Base-by-base conservation (phyloP, 1,139 yeast species). In the Candida sp. region DNA sequence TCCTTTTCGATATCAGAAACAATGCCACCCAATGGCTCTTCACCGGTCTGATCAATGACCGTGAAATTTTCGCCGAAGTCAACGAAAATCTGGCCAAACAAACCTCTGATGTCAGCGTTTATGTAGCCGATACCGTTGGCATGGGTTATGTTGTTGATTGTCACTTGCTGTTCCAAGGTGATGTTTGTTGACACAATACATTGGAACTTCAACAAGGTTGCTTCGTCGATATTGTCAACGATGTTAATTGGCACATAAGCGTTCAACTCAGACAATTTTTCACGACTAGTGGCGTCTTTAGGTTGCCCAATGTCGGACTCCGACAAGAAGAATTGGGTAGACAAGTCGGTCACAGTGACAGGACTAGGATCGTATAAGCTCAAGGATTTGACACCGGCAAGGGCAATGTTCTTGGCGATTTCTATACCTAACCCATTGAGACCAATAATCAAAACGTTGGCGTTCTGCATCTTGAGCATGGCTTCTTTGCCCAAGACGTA, bases 401-500 rank as follows among this genome's bases (percentile, higher is more conserved):
- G 80, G 0, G 97, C 96, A 51, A 94, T 91, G 70, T 94, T 94
- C 72, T 94, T 96, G 39, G 99, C 98, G 54, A 94, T 92, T 70
- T 94, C 99, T 44, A 90, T 82, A 60, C 99, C 99, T 46, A 94
- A 77, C 37, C 99, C 99, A 65, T 85, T 86, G 56, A 93, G 75
- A 3, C 99, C 99, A 56, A 93, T 84, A 50, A 94, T 79, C 48
- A 94, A 81, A 22, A 94, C 97, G 63, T 89, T 91, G 42, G 98
- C 92, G 58, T 84, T 80, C 65, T 94, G 97, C 98, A 94, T 90
- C 69, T 91, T 90, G 63, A 93, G 78, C 99, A 94, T 94, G 49
- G 99, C 99, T 61, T 94, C 99, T 64, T 90, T 90, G 52, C 98
- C 98, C 61, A 92, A 73, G 51, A 92, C 98, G 62, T 92, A 91